Base-by-base conservation (phyloP, 2,329 filamentous ascomycete species). In the Pseudogymnoascus sp. region DNA sequence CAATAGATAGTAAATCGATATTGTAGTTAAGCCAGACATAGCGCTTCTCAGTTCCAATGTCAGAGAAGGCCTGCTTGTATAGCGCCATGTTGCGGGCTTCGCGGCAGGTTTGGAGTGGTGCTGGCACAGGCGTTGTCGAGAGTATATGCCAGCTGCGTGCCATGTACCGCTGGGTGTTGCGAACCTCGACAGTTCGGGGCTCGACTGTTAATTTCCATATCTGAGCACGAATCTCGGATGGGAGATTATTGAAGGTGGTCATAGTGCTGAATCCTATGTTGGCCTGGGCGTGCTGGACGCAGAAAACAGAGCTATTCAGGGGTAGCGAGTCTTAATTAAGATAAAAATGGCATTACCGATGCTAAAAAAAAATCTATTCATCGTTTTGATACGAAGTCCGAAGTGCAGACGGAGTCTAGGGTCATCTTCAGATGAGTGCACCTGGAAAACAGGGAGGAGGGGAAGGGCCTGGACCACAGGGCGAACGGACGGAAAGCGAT, bases 181-280 rank as follows among this genome's bases (percentile, higher is more conserved):
- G 19, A 23, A 68, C 33, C 33, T 65, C 64, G 4, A 69, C 59
- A 4, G 23, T 21, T 2, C 66, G 66, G n/a, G 66, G 62, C 23
- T 56, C 4, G 2, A 69, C 46, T 7, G 65, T 62, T 1, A 66
- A 23, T 1, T 63, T 17, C 66, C 66, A 70, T 11, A 68, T 67
- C 10, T 62, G 64, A 1, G n/a, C 17, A 5, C 65, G 64, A 11
- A 69, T 56, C 44, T 70, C 68, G 11, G 40, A 44, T 13, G 68
- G 69, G 21, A 69, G 64, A 4, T 64, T 56, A 9, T 42, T 29
- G 35, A 69, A 69, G 2, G 38, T 4, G 5, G 56, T 13, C 40
- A 23, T 23, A 44, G n/a, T 15, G 19, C 19, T 23, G 4, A 23
- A 44, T 44, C 19, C 19, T 44, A 44, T 23, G 31, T 33, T 33